phyloP scores from a whole-genome alignment of 768 basidiomycete species.

The Suillus alpinus region DNA sequence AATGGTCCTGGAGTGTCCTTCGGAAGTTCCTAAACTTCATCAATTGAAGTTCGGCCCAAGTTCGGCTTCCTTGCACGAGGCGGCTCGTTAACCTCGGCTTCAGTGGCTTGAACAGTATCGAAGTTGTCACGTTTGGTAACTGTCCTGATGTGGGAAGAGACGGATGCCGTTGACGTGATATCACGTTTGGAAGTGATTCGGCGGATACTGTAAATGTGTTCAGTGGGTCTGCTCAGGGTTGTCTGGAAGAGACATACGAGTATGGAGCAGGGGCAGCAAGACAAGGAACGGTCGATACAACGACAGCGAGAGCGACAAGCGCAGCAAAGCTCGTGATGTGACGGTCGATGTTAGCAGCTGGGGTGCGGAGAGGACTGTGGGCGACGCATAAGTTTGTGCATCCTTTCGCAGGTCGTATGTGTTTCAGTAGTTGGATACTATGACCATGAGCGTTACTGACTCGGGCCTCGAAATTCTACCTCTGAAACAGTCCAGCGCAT shows the following conservation, averaged over 20 bases:
- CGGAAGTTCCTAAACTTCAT: no score
- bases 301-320: neutral
- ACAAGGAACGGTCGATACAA: neutral
- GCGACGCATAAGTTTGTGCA: neutral
- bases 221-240: neutral
- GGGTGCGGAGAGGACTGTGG: neutral
- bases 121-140: neutral
- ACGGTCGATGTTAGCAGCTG: neutral
- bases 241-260: neutral
- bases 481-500: neutral
- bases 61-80: no score
- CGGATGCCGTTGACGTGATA: neutral
- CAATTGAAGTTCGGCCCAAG: no score
- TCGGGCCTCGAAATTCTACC: neutral
- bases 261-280: neutral
- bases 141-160: neutral
- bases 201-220: neutral
- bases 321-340: no score
- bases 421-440: neutral
- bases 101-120: no score
- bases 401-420: neutral
- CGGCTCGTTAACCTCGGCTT: no score
- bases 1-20: no score
- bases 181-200: neutral
- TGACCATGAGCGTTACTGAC: no score